Conservation (phyloP, 2,329 filamentous ascomycete species). For the Colletotrichum chrysophilum region DNA sequence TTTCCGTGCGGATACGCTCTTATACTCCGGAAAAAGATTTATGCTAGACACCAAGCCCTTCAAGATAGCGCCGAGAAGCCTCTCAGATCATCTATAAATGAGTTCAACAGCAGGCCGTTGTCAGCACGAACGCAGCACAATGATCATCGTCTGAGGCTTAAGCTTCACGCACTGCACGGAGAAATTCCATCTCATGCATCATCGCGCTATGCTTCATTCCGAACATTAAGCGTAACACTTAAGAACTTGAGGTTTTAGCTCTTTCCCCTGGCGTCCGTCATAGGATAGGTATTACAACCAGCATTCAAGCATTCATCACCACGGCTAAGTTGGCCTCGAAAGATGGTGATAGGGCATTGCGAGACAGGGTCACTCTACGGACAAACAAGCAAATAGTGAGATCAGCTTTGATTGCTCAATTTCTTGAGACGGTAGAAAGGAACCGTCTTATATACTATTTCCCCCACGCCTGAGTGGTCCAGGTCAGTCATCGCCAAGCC, state of each 20-base stretch:
- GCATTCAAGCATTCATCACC: too few relatives aligned
- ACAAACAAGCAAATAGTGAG: too few relatives aligned
- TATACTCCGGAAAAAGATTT: not conserved
- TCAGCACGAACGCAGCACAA: not conserved
- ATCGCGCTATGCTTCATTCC: not conserved
- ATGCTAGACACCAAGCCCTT: not conserved
- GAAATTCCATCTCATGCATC: too few relatives aligned
- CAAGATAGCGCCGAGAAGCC: not conserved
- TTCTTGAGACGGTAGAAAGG: too few relatives aligned
- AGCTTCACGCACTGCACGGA: too few relatives aligned
- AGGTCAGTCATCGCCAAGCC: too few relatives aligned
- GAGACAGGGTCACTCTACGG: not conserved
- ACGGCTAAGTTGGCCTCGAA: not conserved
- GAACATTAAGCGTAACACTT: not conserved
- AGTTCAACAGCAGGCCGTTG: rapidly evolving
- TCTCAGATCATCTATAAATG: not conserved
- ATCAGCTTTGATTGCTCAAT: too few relatives aligned
- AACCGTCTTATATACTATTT: too few relatives aligned
- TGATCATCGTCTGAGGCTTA: not conserved
- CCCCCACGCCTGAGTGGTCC: too few relatives aligned
- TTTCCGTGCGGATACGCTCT: not conserved
- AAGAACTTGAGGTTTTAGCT: rapidly evolving
- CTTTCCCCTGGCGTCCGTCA: not conserved
- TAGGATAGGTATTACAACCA: rapidly evolving
- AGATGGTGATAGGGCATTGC: not conserved